Evolutionary conservation across 2,329 filamentous ascomycete genomes (phyloP).

Genomic region (Neonectria sp.): DNA sequence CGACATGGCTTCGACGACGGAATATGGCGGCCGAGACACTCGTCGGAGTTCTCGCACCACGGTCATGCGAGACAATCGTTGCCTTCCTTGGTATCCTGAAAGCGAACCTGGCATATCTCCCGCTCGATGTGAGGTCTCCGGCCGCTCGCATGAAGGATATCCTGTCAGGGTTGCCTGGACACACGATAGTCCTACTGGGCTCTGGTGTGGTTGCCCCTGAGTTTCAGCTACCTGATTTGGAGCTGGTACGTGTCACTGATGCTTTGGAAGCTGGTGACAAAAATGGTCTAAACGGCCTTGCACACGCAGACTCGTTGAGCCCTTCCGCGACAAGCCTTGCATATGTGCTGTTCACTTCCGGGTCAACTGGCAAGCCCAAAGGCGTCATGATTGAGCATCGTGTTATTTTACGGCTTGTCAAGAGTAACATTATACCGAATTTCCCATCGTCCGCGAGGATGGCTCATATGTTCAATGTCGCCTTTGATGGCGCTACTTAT

Average conservation of each 20-base stretch:
- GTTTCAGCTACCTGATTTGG: neutral
- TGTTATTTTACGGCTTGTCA: conserved; percentile 15
- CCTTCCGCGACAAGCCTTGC: neutral
- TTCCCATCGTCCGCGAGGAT: conserved; percentile 5
- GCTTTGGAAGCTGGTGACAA: too few species aligned
- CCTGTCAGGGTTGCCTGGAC: conserved; percentile 2
- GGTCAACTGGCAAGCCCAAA: conserved; percentile 16
- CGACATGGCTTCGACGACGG: conserved; percentile 3
- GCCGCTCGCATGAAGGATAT: conserved; percentile 26
- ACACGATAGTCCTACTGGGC: conserved; percentile 24
- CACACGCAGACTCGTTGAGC: too few species aligned
- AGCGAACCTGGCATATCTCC: conserved; percentile 17
- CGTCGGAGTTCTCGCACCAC: conserved; percentile 23
- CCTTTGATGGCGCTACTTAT: conserved; percentile 27
- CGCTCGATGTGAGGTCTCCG: conserved; percentile 31
- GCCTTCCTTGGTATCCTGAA: conserved; percentile 36
- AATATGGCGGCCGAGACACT: conserved; percentile 9
- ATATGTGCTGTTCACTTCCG: conserved; percentile 18
- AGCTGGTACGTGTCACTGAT: conserved; percentile 1
- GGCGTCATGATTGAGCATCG: conserved; percentile 15
- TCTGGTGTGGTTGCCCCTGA: neutral
- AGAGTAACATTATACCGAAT: conserved; percentile 11
- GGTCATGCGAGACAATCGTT: conserved; percentile 29
- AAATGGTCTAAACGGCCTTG: too few species aligned
- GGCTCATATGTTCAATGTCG: conserved; percentile 30